Percentiles rank a stretch among this genome's conserved stretches.
phyloP scores from a whole-genome alignment of 257 asterid species.

The Capsicum pubescens region DNA sequence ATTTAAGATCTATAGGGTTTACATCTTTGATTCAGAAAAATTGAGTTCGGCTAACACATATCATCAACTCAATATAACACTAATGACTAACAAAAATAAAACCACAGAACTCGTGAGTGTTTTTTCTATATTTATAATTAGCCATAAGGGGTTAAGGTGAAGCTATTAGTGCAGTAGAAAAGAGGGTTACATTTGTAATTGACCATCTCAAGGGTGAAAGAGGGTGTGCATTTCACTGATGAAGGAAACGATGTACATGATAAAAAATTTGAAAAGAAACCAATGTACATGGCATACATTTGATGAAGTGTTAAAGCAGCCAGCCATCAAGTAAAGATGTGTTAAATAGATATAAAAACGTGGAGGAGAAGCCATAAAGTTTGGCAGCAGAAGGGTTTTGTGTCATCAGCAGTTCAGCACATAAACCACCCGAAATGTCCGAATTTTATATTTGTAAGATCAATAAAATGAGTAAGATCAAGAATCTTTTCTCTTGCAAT shows the following conservation, averaged over 20 bases:
- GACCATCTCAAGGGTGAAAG: background rate
- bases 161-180: background rate
- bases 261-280: background rate
- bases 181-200: background rate
- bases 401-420: background rate
- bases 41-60: slow-evolving; percentile 17
- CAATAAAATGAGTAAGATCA: background rate
- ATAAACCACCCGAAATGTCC: too few relatives aligned
- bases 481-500: background rate
- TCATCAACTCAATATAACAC: slow-evolving; percentile 18
- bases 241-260: background rate
- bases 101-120: background rate
- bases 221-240: background rate
- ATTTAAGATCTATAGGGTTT: background rate
- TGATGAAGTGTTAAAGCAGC: background rate
- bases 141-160: background rate
- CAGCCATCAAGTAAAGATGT: background rate
- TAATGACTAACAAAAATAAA: background rate
- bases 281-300: background rate
- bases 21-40: slow-evolving; percentile 12
- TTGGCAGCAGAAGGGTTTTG: background rate
- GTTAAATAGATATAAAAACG: background rate
- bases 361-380: background rate
- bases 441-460: too few relatives aligned
- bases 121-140: background rate